Evolutionary conservation across 2,329 filamentous ascomycete genomes (phyloP).

Genomic region (Graphilbum ipis-grandicollis): DNA sequence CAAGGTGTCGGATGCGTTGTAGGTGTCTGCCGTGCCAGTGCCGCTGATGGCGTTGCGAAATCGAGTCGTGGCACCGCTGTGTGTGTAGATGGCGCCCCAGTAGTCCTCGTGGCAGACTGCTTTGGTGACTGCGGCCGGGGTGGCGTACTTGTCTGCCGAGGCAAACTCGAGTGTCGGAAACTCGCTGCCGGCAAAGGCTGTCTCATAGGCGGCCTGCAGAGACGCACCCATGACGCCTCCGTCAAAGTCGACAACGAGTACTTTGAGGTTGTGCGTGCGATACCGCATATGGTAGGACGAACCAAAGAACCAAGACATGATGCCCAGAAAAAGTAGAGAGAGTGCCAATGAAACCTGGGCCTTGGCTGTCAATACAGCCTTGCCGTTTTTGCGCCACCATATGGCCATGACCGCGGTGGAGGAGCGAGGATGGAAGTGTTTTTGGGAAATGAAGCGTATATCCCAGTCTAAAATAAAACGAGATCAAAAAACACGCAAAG

Average conservation of each 20-base stretch:
- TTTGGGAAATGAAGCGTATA: too few species aligned
- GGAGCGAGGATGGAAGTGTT: too few species aligned
- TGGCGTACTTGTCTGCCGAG: slow-evolving; percentile 11
- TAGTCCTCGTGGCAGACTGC: slow-evolving; percentile 18
- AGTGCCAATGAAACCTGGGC: too few species aligned
- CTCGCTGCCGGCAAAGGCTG: slow-evolving; percentile 14
- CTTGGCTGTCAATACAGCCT: too few species aligned
- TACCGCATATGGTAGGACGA: not conserved
- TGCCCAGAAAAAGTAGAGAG: not conserved
- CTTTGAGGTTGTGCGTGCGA: not conserved
- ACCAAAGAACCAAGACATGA: slow-evolving; percentile 3
- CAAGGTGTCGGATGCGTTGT: slow-evolving; percentile 16
- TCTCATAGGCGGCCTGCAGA: too few species aligned
- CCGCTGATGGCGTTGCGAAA: slow-evolving; percentile 11
- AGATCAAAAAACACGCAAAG: too few species aligned
- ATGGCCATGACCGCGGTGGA: too few species aligned
- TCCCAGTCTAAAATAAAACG: too few species aligned
- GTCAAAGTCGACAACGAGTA: slow-evolving; percentile 13
- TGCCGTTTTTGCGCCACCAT: too few species aligned
- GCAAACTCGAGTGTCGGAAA: slow-evolving; percentile 16
- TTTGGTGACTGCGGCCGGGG: slow-evolving; percentile 12
- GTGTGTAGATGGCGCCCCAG: slow-evolving; percentile 20
- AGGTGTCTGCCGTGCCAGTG: slow-evolving; percentile 10
- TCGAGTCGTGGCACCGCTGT: slow-evolving; percentile 9
- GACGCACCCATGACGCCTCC: too few species aligned